A percentile compares a stretch with the other conserved stretches of the same genome.
Evolutionary conservation across 495 filamentous ascomycete genomes (phyloP).

Genomic region (Lasiosphaeris hirsuta): DNA sequence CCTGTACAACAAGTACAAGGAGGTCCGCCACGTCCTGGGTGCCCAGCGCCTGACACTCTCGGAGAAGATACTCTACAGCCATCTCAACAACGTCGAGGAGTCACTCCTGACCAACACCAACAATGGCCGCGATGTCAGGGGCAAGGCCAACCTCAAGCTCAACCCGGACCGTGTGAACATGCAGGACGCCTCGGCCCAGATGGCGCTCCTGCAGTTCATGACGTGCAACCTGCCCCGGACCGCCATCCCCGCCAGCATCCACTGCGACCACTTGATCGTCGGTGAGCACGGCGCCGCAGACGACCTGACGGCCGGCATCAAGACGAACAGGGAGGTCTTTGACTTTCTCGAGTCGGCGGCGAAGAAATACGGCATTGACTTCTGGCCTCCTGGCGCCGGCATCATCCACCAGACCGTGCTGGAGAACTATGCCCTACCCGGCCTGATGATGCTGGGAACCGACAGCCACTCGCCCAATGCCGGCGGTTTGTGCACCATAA

Average conservation of each 20-base stretch:
- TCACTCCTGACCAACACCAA: conserved; percentile 73
- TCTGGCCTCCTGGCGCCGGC: conserved; percentile 97
- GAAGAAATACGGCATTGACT: conserved; percentile 96
- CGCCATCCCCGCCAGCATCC: conserved; percentile 95
- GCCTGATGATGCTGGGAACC: conserved; percentile 98
- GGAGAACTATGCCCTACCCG: conserved; percentile 97
- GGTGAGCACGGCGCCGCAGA: conserved; percentile 84
- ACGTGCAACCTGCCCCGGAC: conserved; percentile 86
- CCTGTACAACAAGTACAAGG: conserved; percentile 45
- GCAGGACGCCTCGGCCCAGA: conserved; percentile 98
- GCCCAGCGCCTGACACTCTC: conserved; percentile 74
- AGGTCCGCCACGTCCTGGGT: conserved; percentile 71
- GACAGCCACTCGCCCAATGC: conserved; percentile 98
- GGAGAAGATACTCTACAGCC: conserved; percentile 97
- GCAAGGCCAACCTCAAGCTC: conserved; percentile 90
- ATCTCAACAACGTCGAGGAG: conserved; percentile 83
- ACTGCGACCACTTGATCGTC: conserved; percentile 99
- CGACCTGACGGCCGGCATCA: conserved; percentile 81
- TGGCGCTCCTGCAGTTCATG: conserved; percentile 99
- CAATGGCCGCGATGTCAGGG: conserved; percentile 78
- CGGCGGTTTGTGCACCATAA: conserved; percentile 88
- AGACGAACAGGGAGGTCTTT: conserved; percentile 94
- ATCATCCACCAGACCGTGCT: conserved; percentile 98
- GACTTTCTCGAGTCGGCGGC: conserved; percentile 94
- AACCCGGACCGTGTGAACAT: conserved; percentile 97